Evolutionary conservation across 2,329 filamentous ascomycete genomes (phyloP).

Genomic region (Zymoseptoria ardabiliae): DNA sequence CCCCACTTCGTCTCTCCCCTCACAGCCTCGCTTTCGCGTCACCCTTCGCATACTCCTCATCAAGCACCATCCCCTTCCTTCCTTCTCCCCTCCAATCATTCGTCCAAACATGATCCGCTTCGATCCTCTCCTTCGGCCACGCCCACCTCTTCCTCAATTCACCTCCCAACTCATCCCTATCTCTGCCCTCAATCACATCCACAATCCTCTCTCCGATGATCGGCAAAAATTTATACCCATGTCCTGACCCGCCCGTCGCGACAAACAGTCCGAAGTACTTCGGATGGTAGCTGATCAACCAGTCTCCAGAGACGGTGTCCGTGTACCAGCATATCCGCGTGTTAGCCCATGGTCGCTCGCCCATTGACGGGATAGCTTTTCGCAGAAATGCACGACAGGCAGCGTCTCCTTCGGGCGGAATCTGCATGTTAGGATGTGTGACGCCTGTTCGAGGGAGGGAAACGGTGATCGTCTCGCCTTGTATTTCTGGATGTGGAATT

Average conservation of each 20-base stretch:
- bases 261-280: conserved; percentile 47
- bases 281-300: conserved; percentile 48
- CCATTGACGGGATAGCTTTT: conserved; percentile 41
- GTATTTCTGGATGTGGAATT: conserved; percentile 41
- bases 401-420: conserved; percentile 54
- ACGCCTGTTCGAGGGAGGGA: conserved; percentile 46
- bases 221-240: conserved; percentile 57
- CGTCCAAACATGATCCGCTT: conserved; percentile 31
- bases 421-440: conserved; percentile 32
- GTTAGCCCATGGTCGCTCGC: conserved; percentile 37
- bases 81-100: conserved; percentile 34
- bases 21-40: conserved; percentile 1
- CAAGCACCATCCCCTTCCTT: conserved; percentile 29
- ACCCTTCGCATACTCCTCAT: conserved; percentile 27
- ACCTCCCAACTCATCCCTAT: conserved; percentile 28
- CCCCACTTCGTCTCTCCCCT: not conserved
- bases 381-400: conserved; percentile 55
- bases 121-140: conserved; percentile 37
- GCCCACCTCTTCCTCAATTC: conserved; percentile 58
- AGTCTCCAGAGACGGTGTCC: conserved; percentile 50
- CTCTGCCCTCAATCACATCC: conserved; percentile 42
- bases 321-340: conserved; percentile 51
- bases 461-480: conserved; percentile 33
- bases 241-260: conserved; percentile 54
- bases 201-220: conserved; percentile 50